phyloP scores from a whole-genome alignment of 768 basidiomycete genomes.

The Trametes punicea region DNA sequence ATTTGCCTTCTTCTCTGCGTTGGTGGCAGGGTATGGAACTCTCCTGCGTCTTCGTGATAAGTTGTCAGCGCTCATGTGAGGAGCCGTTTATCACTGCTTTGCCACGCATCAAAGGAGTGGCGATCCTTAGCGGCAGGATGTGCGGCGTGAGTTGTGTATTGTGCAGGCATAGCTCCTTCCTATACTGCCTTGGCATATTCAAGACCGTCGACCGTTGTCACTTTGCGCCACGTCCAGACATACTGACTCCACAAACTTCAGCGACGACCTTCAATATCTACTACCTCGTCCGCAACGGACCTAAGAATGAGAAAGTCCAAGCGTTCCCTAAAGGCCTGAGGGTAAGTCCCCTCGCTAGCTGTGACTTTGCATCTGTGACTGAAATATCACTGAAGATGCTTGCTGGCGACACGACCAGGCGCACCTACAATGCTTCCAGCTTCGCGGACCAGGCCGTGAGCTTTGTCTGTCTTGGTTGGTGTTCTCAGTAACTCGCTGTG shows the following conservation, averaged over 20 bases:
- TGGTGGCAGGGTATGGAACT: not conserved
- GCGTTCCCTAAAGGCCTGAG: constrained; percentile 27
- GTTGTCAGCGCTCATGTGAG: too few relatives aligned
- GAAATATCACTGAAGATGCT: constrained; percentile 23
- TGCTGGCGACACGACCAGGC: constrained; percentile 29
- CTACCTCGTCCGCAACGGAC: constrained; percentile 24
- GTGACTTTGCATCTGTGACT: not conserved
- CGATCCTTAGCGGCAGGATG: too few relatives aligned
- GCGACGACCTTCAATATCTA: constrained; percentile 25
- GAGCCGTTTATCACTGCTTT: too few relatives aligned
- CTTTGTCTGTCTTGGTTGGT: constrained; percentile 30
- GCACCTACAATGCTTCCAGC: constrained; percentile 30
- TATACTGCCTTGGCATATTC: too few relatives aligned
- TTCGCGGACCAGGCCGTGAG: constrained; percentile 33
- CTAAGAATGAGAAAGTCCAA: constrained; percentile 19
- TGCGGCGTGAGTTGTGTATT: too few relatives aligned
- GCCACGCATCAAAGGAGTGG: too few relatives aligned
- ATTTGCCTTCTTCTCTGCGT: not conserved
- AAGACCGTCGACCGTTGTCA: not conserved
- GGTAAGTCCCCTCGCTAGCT: not conserved
- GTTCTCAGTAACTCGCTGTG: too few relatives aligned
- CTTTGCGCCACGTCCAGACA: not conserved
- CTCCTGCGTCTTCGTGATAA: too few relatives aligned
- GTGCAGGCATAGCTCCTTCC: too few relatives aligned
- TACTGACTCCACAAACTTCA: not conserved